Base-by-base conservation (phyloP, 164 flowering plant species). In the Protea cynaroides region DNA sequence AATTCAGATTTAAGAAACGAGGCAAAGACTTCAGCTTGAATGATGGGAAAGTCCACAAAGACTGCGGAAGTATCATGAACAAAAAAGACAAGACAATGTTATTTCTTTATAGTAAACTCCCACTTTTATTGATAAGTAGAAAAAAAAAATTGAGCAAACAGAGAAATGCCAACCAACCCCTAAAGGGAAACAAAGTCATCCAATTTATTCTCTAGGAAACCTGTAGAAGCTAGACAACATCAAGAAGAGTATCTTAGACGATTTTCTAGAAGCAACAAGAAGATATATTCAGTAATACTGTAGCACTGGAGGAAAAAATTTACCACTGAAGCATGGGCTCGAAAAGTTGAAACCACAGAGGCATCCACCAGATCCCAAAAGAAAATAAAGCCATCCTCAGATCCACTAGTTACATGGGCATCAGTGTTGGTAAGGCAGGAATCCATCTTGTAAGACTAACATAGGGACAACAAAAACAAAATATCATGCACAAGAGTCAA, bases 301-400 rank as follows among this genome's bases (percentile, higher is more conserved):
- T 1, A 17, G 21, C 13, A 40, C 21, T 52, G 49, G 24, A 57
- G 21, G 34, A 12, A 7, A 72, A 54, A 15, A 1, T 44, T 76
- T 88, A 91, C 97, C 93, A 94, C 99, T 59, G 91, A 88, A 15
- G 85, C 62, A 80, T 94, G 97, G 66, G 96, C 99, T 14, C 79
- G 83, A 68, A 89, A 91, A 15, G 77, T 84, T 74, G 93, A 83
- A 19, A 83, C 79, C 13, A 89, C 89, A 21, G 88, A 83, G 62
- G 94, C 99, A 81, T 91, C 99, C 3, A 94, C 99, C 70, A 94
- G 72, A 82, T 94, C 99, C 99, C 96, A 91, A 73, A 94, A 89
- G 77, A 72, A 94, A 69, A 94, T 72, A 55, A 64, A 78, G 65
- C 99, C 99, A 81, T 94, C 99, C 73, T 94, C 99, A 43, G 96